These are phyloP conservation scores for Xylaria sp. DNA, from an alignment of 2,329 filamentous ascomycete genomes.

Conservation along the genomic window DNA sequence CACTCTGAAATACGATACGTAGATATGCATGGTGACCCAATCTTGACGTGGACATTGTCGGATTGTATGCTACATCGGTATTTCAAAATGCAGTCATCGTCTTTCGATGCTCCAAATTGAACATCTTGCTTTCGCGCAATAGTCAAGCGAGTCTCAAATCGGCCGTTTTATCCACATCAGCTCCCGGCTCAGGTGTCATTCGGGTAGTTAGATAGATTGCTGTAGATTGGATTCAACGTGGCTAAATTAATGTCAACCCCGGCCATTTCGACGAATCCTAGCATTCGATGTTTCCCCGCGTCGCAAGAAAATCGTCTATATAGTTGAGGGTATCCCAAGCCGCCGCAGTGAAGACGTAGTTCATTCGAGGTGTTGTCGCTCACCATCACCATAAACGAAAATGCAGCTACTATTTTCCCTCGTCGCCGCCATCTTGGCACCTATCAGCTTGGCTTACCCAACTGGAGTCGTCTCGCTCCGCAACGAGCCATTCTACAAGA, in stretches of 20 bases:
- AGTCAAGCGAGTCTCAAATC: constrained; percentile 21
- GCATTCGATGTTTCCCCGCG: constrained; percentile 41
- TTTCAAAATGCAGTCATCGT: constrained; percentile 3
- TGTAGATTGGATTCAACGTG: constrained; percentile 41
- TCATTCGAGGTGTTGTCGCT: constrained; percentile 1
- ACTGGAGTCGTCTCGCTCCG: constrained; percentile 27
- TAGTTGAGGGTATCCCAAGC: constrained; percentile 8
- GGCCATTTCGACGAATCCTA: constrained; percentile 30
- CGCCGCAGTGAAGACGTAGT: not conserved
- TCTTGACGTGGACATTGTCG: not conserved
- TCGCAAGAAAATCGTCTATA: constrained; percentile 32
- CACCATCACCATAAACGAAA: constrained; percentile 29
- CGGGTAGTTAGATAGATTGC: constrained; percentile 42
- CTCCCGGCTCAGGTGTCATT: constrained; percentile 44
- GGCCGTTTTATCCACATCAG: constrained; percentile 35
- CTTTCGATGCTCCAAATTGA: constrained; percentile 17
- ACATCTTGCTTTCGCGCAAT: constrained; percentile 3
- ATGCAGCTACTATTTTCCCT: constrained; percentile 49
- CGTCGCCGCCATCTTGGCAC: constrained; percentile 45
- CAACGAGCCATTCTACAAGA: constrained; percentile 42
- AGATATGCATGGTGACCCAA: constrained; percentile 8
- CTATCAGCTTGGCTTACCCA: constrained; percentile 47
- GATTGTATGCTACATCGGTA: constrained; percentile 12
- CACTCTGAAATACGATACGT: not conserved
- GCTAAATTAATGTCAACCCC: constrained; percentile 42